phyloP scores from a whole-genome alignment of 1,284 basidiomycete species.

The Butyriboletus appendiculatus region DNA sequence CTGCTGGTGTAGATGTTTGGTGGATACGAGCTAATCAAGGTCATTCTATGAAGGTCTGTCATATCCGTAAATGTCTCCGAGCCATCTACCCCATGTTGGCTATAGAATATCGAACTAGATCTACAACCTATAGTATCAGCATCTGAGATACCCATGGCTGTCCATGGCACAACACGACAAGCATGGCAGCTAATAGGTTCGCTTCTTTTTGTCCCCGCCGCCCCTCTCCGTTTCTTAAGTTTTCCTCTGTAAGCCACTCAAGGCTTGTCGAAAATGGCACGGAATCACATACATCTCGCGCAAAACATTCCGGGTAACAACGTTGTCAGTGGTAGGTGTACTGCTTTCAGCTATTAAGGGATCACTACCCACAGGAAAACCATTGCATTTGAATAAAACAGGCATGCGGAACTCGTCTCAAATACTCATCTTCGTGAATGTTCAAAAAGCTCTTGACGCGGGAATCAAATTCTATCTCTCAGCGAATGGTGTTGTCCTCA shows the following conservation, averaged over 20 bases:
- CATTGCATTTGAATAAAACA: conserved; percentile 28
- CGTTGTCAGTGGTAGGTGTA: conserved; percentile 69
- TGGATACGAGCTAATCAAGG: conserved; percentile 96
- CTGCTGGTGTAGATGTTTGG: conserved; percentile 48
- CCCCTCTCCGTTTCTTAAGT: not conserved
- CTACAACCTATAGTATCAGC: conserved; percentile 61
- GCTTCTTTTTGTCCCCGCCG: not conserved
- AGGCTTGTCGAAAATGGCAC: conserved; percentile 82
- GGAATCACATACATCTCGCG: conserved; percentile 90
- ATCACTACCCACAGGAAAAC: not conserved
- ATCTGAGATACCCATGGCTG: conserved; percentile 69
- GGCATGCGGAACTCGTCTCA: conserved; percentile 78
- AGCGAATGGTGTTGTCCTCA: conserved; percentile 83
- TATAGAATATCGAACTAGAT: conserved; percentile 66
- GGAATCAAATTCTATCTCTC: conserved; percentile 77
- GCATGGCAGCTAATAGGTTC: conserved; percentile 74
- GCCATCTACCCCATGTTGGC: not conserved
- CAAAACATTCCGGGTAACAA: conserved; percentile 63
- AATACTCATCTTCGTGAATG: conserved; percentile 75
- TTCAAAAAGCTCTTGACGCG: conserved; percentile 67
- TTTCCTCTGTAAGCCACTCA: conserved; percentile 46
- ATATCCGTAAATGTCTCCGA: not conserved
- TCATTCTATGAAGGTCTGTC: conserved; percentile 76
- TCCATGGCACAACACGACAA: conserved; percentile 72
- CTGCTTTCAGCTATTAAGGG: not conserved